A percentile compares a stretch with the other conserved stretches of the same genome.
phyloP scores from a whole-genome alignment of 2,329 filamentous ascomycete genomes.

The Trichoderma koningii region DNA sequence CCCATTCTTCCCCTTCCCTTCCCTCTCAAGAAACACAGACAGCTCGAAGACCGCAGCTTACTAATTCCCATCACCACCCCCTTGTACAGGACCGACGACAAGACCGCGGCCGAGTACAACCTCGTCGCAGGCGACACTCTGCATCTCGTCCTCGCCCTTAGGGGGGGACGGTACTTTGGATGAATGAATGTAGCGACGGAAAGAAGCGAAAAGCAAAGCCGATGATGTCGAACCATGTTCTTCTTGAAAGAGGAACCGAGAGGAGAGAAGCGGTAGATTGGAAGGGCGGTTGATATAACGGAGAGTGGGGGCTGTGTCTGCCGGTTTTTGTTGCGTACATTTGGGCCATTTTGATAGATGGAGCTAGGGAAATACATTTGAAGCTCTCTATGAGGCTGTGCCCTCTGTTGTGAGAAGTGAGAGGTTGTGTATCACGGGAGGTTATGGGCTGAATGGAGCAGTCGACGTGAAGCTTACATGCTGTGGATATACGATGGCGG shows the following conservation, averaged over 20 bases:
- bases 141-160: slow-evolving; percentile 90
- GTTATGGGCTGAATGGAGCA: not conserved
- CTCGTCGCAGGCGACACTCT: slow-evolving; percentile 91
- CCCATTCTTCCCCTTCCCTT: not conserved
- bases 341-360: slow-evolving; percentile 24
- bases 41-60: not conserved
- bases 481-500: not conserved
- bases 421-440: too few species aligned
- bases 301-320: not conserved
- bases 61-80: not conserved
- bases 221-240: slow-evolving; percentile 19
- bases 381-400: not conserved
- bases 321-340: slow-evolving; percentile 10
- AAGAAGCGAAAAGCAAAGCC: slow-evolving; percentile 2
- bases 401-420: not conserved
- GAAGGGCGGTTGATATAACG: not conserved
- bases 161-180: slow-evolving; percentile 62
- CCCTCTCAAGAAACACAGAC: not conserved
- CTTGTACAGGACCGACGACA: slow-evolving; percentile 79
- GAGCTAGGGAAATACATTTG: slow-evolving; percentile 9
- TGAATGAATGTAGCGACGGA: slow-evolving; percentile 14
- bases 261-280: not conserved
- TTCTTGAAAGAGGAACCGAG: not conserved
- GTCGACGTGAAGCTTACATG: not conserved
- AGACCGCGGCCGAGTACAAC: slow-evolving; percentile 85